A percentile compares a stretch with the other conserved stretches of the same genome.
phyloP scores from a whole-genome alignment of 495 filamentous ascomycete genomes.

The Talaromyces stipitatus region DNA sequence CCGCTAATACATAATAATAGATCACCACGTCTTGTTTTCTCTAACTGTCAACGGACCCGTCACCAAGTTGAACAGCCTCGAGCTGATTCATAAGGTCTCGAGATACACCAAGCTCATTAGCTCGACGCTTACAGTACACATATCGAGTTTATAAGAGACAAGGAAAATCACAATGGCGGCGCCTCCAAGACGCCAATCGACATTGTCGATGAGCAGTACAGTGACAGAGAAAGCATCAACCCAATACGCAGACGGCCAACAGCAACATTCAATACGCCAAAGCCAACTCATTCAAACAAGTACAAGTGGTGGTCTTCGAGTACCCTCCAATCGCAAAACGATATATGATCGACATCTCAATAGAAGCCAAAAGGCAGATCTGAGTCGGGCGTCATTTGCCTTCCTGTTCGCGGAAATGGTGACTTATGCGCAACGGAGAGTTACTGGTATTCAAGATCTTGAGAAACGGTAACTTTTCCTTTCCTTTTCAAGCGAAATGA shows the following conservation, averaged over 20 bases:
- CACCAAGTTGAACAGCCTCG: neutral
- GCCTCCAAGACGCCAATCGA: constrained; percentile 2
- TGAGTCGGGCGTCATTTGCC: constrained; percentile 88
- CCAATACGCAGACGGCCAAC: neutral
- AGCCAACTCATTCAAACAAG: constrained; percentile 25
- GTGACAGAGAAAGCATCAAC: constrained; percentile 1
- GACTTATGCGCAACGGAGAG: constrained; percentile 81
- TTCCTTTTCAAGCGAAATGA: neutral
- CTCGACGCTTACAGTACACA: neutral
- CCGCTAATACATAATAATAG: neutral
- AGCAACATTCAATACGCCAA: constrained; percentile 17
- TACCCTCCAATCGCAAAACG: constrained; percentile 91
- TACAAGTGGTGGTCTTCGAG: constrained; percentile 62
- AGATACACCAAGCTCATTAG: neutral
- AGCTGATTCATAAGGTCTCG: neutral
- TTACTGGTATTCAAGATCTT: constrained; percentile 85
- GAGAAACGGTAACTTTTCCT: constrained; percentile 66
- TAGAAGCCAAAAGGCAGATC: constrained; percentile 74
- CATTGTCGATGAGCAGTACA: constrained; percentile 2
- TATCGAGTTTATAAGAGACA: neutral
- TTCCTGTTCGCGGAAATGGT: constrained; percentile 98
- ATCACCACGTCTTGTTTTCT: neutral
- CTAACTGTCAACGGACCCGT: neutral
- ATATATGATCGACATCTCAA: constrained; percentile 96
- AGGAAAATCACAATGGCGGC: neutral